Conservation (phyloP, 2,329 filamentous ascomycete genomes). For the Thielaviopsis punctulata region DNA sequence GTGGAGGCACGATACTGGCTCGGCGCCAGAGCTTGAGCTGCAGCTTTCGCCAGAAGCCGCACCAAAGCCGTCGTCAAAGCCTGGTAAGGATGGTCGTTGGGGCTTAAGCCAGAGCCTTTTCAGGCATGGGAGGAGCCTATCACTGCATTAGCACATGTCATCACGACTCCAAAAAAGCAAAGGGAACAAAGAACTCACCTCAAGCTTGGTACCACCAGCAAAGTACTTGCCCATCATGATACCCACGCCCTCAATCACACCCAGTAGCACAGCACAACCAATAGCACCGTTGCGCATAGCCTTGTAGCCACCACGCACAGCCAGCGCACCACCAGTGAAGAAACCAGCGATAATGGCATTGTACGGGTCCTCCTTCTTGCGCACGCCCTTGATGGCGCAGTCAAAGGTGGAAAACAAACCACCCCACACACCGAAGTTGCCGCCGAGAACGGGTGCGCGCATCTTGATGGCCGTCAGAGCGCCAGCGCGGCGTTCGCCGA, state of each 20-base stretch:
- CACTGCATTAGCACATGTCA: slow-evolving; percentile 14
- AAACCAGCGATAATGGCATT: slow-evolving; percentile 97
- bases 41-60: not conserved
- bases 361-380: slow-evolving; percentile 95
- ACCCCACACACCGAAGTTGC: slow-evolving; percentile 97
- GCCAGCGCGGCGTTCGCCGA: slow-evolving; percentile 89
- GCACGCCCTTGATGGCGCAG: slow-evolving; percentile 83
- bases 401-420: slow-evolving; percentile 92
- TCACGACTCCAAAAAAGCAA: not conserved
- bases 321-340: slow-evolving; percentile 84
- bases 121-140: slow-evolving; percentile 18
- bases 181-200: slow-evolving; percentile 32
- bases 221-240: slow-evolving; percentile 93
- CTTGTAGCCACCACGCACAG: slow-evolving; percentile 79
- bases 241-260: slow-evolving; percentile 92
- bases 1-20: not conserved
- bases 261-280: slow-evolving; percentile 82
- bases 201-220: slow-evolving; percentile 71
- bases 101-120: slow-evolving; percentile 19
- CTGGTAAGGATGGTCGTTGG: not conserved
- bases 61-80: not conserved
- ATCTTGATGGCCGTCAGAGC: slow-evolving; percentile 96
- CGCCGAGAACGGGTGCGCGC: slow-evolving; percentile 83
- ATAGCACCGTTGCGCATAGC: slow-evolving; percentile 91
- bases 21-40: not conserved